Evolutionary conservation across 208 protist species (phyloP), one percentile per base, ranked within the genome.

Genomic region (Jaenimonas drosophilae): DNA sequence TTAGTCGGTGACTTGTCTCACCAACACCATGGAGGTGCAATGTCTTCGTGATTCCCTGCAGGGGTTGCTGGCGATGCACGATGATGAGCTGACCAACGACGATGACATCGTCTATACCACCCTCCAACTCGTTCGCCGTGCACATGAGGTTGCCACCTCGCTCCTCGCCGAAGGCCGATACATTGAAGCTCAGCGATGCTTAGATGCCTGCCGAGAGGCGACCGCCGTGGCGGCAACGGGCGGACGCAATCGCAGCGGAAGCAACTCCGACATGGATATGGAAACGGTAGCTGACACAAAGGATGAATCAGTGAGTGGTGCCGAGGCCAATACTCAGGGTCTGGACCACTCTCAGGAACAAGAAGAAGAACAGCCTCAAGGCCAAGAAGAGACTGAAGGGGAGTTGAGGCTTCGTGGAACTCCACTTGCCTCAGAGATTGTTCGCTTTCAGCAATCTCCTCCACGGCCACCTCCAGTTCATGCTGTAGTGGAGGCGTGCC

Each of bases 91-190:
- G 40, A 62, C 49, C 49, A 88, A 70, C 49, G 64, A 70, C 24
- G 84, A 89, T 34, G 69, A 78, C 53, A 72, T 87, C 27, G 63
- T 88, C 31, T 78, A 80, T 43, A 64, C 57, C 31, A 82, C 70
- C 9, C 75, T 84, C 36, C 59, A 72, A 47, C 76, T 70, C 54
- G 70, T 89, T 1, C 59, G 49, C 4, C 32, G 49, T 19, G 72
- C 69, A 7, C 84, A 93, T 54, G 40, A 21, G 4, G 57, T 79
- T 9, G 64, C 67, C 0, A 49, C 77, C 44, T 41, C 73, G 30
- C 51, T 93, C 17, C 38, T 93, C 17, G 40, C 77, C 4, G 70
- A 88, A 50, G 70, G 65, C 0, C 75, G 78, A 27, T 84, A 81
- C 41, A 48, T 55, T 0, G 83, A 91, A 50, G 25, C 83, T 43